A percentile compares a stretch with the other conserved stretches of the same genome.
Conservation (phyloP, 1,284 basidiomycete genomes). For the Irpex sp. region DNA sequence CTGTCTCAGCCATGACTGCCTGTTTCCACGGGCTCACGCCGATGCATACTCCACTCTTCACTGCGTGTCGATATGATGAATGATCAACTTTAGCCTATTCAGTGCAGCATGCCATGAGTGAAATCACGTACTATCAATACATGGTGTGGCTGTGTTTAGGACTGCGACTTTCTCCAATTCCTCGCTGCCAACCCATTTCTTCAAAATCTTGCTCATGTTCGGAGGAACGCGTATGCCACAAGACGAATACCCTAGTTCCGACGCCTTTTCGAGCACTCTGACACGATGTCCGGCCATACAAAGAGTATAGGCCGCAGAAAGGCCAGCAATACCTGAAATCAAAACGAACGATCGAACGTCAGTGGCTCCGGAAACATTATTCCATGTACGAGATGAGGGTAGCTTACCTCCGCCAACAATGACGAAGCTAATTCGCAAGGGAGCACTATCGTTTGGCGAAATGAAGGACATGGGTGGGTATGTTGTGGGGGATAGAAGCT, state of each 20-base stretch:
- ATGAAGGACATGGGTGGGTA: neutral
- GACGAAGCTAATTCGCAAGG: neutral
- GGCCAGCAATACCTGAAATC: conserved; percentile 32
- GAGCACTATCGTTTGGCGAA: neutral
- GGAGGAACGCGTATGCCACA: conserved; percentile 47
- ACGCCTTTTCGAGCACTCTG: conserved; percentile 43
- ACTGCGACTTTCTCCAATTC: conserved; percentile 29
- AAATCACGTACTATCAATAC: conserved; percentile 24
- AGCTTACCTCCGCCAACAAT: neutral
- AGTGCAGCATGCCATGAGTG: neutral
- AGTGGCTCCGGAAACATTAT: too few relatives aligned
- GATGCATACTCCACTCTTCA: conserved; percentile 36
- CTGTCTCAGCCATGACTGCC: conserved; percentile 48
- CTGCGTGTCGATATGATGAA: conserved; percentile 25
- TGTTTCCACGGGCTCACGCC: conserved; percentile 48
- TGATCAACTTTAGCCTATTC: neutral
- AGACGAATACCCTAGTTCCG: conserved; percentile 26
- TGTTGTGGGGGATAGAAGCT: neutral
- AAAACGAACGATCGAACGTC: neutral
- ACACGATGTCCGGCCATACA: conserved; percentile 47
- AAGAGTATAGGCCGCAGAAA: conserved; percentile 48
- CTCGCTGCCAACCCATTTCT: conserved; percentile 46
- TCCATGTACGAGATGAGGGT: neutral
- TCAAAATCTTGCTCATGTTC: conserved; percentile 47
- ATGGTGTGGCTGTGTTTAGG: conserved; percentile 25